Evolutionary conservation across 495 filamentous ascomycete genomes (phyloP).

Genomic region (Penicillium diatomitis): DNA sequence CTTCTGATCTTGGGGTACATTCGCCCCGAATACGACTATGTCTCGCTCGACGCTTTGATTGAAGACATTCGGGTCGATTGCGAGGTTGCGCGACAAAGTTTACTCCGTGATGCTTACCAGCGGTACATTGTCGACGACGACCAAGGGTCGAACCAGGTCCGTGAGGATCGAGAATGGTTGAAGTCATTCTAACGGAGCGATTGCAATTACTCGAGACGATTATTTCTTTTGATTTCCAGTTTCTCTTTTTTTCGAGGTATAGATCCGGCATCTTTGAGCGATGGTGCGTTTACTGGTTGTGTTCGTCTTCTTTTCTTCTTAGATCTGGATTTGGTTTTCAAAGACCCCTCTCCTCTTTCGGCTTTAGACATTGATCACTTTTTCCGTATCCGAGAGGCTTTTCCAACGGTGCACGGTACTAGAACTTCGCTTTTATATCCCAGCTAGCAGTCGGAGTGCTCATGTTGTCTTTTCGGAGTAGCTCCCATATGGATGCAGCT

Average conservation of each 20-base stretch:
- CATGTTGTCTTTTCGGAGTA: too few species aligned
- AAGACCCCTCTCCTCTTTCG: background rate
- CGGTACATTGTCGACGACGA: slow-evolving; percentile 40
- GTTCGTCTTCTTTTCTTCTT: too few species aligned
- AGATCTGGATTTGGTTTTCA: background rate
- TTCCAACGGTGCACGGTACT: too few species aligned
- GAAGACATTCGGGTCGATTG: slow-evolving; percentile 85
- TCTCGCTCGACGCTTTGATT: slow-evolving; percentile 69
- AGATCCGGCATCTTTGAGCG: slow-evolving; percentile 1
- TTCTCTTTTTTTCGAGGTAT: background rate
- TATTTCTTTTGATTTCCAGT: background rate
- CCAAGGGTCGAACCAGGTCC: slow-evolving; percentile 13
- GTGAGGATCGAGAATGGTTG: slow-evolving; percentile 29
- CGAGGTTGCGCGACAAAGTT: slow-evolving; percentile 66
- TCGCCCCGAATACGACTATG: slow-evolving; percentile 82
- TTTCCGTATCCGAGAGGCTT: background rate
- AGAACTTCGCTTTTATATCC: too few species aligned
- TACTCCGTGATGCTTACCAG: slow-evolving; percentile 59
- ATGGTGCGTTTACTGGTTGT: background rate
- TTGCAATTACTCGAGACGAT: background rate
- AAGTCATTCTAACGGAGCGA: slow-evolving; percentile 15
- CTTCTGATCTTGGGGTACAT: slow-evolving; percentile 80
- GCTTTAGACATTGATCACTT: background rate
- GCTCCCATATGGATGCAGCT: too few species aligned
- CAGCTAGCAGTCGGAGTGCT: too few species aligned